These are phyloP conservation scores for Exophiala calicioides DNA, from an alignment of 2,329 filamentous ascomycete genomes.

Conservation along the genomic window DNA sequence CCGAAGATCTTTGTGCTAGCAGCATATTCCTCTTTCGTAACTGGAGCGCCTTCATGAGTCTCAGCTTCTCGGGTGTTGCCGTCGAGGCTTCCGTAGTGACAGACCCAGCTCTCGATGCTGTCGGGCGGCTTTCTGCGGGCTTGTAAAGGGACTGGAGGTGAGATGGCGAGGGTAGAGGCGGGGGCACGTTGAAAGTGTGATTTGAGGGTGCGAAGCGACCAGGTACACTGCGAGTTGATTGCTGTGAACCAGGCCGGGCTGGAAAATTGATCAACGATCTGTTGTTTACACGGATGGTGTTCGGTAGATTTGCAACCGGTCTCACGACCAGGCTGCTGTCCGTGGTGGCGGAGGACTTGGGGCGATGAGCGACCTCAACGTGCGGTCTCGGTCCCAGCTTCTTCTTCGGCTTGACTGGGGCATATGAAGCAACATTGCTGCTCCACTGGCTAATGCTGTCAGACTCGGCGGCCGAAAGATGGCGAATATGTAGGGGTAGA, in stretches of 20 bases:
- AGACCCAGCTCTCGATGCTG: slow-evolving; percentile 21
- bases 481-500: slow-evolving; percentile 32
- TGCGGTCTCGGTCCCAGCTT: slow-evolving; percentile 87
- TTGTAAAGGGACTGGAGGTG: slow-evolving; percentile 20
- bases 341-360: slow-evolving; percentile 57
- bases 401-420: slow-evolving; percentile 56
- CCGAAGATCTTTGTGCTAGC: slow-evolving; percentile 31
- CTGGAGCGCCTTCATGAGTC: slow-evolving; percentile 92
- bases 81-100: slow-evolving; percentile 38
- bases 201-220: slow-evolving; percentile 28
- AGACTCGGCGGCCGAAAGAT: slow-evolving; percentile 48
- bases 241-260: slow-evolving; percentile 48
- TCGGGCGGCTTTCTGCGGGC: slow-evolving; percentile 18
- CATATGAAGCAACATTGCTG: slow-evolving; percentile 45
- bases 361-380: slow-evolving; percentile 60
- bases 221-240: slow-evolving; percentile 47
- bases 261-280: slow-evolving; percentile 33
- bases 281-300: slow-evolving; percentile 71
- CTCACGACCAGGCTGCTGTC: slow-evolving; percentile 52
- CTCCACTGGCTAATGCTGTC: slow-evolving; percentile 42
- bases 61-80: slow-evolving; percentile 81
- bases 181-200: slow-evolving; percentile 18
- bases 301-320: slow-evolving; percentile 76
- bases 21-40: slow-evolving; percentile 77
- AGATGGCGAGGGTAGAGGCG: slow-evolving; percentile 28